phyloP scores from a whole-genome alignment of 2,329 filamentous ascomycete species.

The Cladobotryum mycophilum region DNA sequence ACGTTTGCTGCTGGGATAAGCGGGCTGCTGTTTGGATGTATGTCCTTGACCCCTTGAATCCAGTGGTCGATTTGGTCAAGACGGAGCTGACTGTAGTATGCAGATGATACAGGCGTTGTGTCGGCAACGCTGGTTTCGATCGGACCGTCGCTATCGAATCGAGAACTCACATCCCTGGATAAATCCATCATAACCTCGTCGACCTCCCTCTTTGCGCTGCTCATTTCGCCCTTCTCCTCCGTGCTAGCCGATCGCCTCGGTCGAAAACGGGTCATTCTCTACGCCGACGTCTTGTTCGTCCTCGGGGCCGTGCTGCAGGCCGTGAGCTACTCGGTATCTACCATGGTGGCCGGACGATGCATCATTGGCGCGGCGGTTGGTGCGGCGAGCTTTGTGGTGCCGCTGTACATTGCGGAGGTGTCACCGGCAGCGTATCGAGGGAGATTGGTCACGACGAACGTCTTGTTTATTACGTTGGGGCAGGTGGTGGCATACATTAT shows the following conservation, averaged over 20 bases:
- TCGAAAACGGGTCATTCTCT: conserved; percentile 55
- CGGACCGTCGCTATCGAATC: conserved; percentile 50
- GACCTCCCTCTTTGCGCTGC: conserved; percentile 59
- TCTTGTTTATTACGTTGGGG: conserved; percentile 78
- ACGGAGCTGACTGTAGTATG: conserved; percentile 7
- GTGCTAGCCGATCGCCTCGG: conserved; percentile 57
- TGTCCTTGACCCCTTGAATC: conserved; percentile 24
- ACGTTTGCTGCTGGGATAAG: conserved; percentile 61
- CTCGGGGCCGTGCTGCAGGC: conserved; percentile 62
- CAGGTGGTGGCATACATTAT: conserved; percentile 84
- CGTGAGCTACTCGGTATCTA: conserved; percentile 46
- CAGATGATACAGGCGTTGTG: conserved; percentile 63
- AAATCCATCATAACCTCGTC: conserved; percentile 67
- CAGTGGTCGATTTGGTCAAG: background rate
- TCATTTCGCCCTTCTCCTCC: conserved; percentile 58
- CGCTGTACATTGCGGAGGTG: conserved; percentile 83
- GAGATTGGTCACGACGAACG: conserved; percentile 72
- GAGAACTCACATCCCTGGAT: conserved; percentile 54
- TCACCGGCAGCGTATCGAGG: conserved; percentile 72
- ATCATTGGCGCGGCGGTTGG: conserved; percentile 69
- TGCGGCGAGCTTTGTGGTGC: conserved; percentile 73
- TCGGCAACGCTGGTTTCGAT: conserved; percentile 62
- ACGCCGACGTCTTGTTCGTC: conserved; percentile 62
- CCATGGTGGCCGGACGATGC: conserved; percentile 62
- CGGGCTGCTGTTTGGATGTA: conserved; percentile 62